Percentiles rank a stretch among this genome's conserved stretches.
Conservation (phyloP, 805 yeast species). For the Kuraishia capsulata region DNA sequence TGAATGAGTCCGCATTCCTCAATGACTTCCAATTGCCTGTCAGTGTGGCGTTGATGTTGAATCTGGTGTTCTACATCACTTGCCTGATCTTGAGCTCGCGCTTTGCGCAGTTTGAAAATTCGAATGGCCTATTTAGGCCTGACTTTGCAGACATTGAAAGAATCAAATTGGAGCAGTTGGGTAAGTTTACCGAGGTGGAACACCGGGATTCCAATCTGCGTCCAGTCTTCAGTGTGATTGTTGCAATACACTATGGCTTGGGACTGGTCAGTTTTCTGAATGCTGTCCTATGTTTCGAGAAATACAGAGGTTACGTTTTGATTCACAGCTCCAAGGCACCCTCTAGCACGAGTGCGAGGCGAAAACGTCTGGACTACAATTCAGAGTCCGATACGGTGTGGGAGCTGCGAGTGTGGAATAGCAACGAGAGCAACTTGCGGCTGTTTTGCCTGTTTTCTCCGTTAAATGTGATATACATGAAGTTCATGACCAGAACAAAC, state of each 20-base stretch:
- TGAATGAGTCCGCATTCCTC: conserved; percentile 14
- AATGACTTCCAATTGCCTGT: conserved; percentile 11
- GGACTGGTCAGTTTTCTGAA: background rate
- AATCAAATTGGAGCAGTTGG: background rate
- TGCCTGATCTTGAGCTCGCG: background rate
- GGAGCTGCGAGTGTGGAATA: conserved; percentile 51
- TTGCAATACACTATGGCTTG: background rate
- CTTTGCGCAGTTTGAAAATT: background rate
- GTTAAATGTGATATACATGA: conserved; percentile 25
- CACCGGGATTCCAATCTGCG: background rate
- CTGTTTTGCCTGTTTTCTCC: conserved; percentile 55
- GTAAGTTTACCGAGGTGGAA: background rate
- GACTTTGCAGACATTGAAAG: conserved; percentile 2
- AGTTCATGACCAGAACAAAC: background rate
- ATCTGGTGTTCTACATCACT: conserved; percentile 6
- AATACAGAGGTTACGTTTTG: background rate
- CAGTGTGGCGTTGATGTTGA: conserved; percentile 11
- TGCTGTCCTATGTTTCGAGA: background rate
- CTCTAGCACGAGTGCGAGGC: background rate
- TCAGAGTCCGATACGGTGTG: background rate
- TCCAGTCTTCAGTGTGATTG: background rate
- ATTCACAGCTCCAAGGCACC: background rate
- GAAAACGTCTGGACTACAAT: background rate
- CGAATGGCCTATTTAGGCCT: conserved; percentile 5
- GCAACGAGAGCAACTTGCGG: conserved; percentile 45